phyloP scores from a whole-genome alignment of 2,329 filamentous ascomycete species.

The Emydomyces testavorans region DNA sequence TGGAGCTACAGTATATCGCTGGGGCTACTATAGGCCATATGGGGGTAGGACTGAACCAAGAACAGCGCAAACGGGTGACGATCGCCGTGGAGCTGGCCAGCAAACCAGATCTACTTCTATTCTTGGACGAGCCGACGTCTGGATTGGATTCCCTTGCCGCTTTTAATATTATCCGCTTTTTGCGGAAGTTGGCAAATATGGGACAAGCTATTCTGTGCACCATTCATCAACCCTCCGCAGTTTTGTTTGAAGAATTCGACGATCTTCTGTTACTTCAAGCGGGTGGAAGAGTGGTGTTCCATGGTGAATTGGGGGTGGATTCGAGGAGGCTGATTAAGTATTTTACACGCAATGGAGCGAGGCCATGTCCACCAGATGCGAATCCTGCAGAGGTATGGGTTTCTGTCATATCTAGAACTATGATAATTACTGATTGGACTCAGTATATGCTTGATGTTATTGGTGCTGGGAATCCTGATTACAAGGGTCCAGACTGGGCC shows the following conservation, averaged over 20 bases:
- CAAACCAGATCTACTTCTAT: conserved; percentile 50
- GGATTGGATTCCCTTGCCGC: conserved; percentile 60
- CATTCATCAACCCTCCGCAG: conserved; percentile 79
- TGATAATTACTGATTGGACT: conserved; percentile 17
- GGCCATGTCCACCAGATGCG: conserved; percentile 48
- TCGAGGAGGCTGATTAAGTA: conserved; percentile 58
- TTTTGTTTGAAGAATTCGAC: conserved; percentile 81
- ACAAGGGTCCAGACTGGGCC: conserved; percentile 51
- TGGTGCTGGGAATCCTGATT: conserved; percentile 52
- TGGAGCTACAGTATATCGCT: conserved; percentile 58
- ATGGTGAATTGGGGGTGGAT: conserved; percentile 70
- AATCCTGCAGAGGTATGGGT: conserved; percentile 56
- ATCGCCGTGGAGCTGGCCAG: conserved; percentile 53
- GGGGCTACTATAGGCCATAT: conserved; percentile 51
- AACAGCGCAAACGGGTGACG: conserved; percentile 57
- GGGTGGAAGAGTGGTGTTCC: conserved; percentile 70
- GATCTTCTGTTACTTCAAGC: conserved; percentile 65
- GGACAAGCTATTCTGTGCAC: conserved; percentile 85
- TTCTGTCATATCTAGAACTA: conserved; percentile 15
- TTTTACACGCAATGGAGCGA: conserved; percentile 54
- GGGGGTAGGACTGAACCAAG: conserved; percentile 50
- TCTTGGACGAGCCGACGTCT: conserved; percentile 53
- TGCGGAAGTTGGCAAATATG: conserved; percentile 54
- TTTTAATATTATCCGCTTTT: conserved; percentile 51
- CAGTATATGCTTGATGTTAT: conserved; percentile 73